These are phyloP conservation scores for Phylloporus sp. DNA, from an alignment of 768 basidiomycete species.

Conservation along the genomic window DNA sequence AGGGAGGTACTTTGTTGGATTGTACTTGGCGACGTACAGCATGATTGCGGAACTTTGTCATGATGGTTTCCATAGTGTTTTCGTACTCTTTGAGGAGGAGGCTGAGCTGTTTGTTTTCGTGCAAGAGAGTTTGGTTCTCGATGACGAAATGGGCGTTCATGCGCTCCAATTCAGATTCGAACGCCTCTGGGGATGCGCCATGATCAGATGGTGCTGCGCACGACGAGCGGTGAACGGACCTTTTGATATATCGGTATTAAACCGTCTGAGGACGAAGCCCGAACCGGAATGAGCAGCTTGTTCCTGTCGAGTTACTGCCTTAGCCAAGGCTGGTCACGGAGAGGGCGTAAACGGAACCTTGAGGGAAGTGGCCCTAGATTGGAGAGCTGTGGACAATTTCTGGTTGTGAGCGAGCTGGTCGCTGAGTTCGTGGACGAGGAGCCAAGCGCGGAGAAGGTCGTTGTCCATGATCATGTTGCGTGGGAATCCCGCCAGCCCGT, in stretches of 20 bases:
- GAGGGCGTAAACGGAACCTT: constrained; percentile 53
- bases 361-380: constrained; percentile 62
- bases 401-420: constrained; percentile 82
- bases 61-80: constrained; percentile 89
- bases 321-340: constrained; percentile 7
- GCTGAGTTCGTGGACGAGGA: constrained; percentile 74
- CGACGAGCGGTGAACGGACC: constrained; percentile 44
- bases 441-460: constrained; percentile 73
- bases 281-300: constrained; percentile 67
- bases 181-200: constrained; percentile 56
- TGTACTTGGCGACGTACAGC: constrained; percentile 79
- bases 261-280: constrained; percentile 75
- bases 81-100: constrained; percentile 92
- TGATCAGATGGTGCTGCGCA: constrained; percentile 12
- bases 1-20: too few relatives aligned
- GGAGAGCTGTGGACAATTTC: constrained; percentile 62
- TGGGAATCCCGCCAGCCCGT: constrained; percentile 15
- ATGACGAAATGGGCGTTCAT: constrained; percentile 84
- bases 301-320: constrained; percentile 39
- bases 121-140: constrained; percentile 86
- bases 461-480: constrained; percentile 49
- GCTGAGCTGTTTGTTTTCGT: constrained; percentile 94
- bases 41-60: constrained; percentile 92
- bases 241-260: constrained; percentile 83
- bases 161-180: constrained; percentile 89